Conservation (phyloP, 768 basidiomycete genomes). For the Leucosporidium scottii region DNA sequence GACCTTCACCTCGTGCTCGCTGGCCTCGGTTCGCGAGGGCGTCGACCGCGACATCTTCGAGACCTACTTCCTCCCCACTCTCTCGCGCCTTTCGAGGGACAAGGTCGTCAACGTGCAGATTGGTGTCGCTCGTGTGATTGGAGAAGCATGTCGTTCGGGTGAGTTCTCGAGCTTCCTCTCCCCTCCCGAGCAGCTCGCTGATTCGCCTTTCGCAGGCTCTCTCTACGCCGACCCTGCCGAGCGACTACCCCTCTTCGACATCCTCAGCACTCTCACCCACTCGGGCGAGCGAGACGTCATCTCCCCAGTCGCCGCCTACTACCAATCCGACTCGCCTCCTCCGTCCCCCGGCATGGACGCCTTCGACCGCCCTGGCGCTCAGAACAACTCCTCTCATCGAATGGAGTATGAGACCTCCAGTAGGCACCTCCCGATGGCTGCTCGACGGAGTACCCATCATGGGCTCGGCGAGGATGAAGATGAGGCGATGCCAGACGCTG, state of each 20-base stretch:
- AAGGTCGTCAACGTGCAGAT: slow-evolving; percentile 75
- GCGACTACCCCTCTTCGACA: slow-evolving; percentile 7
- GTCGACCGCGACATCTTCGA: slow-evolving; percentile 47
- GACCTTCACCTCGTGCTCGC: slow-evolving; percentile 69
- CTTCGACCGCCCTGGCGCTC: background rate
- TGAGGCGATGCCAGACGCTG: background rate
- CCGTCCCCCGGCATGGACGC: background rate
- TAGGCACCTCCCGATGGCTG: background rate
- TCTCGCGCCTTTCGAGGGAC: slow-evolving; percentile 58
- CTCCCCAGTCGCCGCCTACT: slow-evolving; percentile 10
- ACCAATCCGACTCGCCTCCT: background rate
- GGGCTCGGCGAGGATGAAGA: background rate
- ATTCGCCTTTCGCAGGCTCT: background rate
- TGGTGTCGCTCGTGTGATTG: slow-evolving; percentile 67
- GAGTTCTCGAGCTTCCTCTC: slow-evolving; percentile 5
- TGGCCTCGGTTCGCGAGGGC: slow-evolving; percentile 53
- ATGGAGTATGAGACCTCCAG: background rate
- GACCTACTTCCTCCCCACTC: slow-evolving; percentile 49
- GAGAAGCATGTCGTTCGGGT: slow-evolving; percentile 41
- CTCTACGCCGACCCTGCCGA: slow-evolving; percentile 16
- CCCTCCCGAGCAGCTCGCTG: too few relatives aligned
- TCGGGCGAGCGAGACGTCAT: slow-evolving; percentile 18
- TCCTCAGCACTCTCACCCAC: slow-evolving; percentile 7
- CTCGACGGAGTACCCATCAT: background rate
- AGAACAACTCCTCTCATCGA: background rate